Evolutionary conservation across 305 asterid genomes (phyloP).

Genomic region (Fraxinus angustifolia): DNA sequence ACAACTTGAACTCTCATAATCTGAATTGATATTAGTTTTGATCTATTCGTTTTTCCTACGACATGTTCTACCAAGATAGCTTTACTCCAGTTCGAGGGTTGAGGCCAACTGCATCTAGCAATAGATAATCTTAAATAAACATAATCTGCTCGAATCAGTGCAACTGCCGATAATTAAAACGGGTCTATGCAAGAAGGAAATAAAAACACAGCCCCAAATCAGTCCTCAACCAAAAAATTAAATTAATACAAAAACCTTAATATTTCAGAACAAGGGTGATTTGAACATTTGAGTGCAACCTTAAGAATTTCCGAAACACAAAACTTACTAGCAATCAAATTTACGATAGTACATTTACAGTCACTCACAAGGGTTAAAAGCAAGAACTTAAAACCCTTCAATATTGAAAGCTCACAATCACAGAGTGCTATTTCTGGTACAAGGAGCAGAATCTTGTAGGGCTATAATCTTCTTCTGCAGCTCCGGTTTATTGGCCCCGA

Average conservation of each 20-base stretch:
- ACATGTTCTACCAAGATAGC: not conserved
- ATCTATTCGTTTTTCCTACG: not conserved
- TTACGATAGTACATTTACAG: slow-evolving; percentile 21
- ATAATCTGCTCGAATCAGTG: not conserved
- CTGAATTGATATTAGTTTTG: not conserved
- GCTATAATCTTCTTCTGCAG: slow-evolving; percentile 74
- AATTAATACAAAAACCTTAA: not conserved
- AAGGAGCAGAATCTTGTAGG: slow-evolving; percentile 45
- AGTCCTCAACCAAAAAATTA: not conserved
- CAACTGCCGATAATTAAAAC: not conserved
- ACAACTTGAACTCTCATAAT: not conserved
- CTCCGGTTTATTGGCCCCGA: slow-evolving; percentile 95
- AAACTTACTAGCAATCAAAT: slow-evolving; percentile 11
- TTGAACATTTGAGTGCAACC: slow-evolving; percentile 11
- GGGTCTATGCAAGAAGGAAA: not conserved
- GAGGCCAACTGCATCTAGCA: not conserved
- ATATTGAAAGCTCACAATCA: slow-evolving; percentile 16
- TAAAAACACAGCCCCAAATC: not conserved
- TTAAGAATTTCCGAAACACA: slow-evolving; percentile 11
- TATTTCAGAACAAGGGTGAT: slow-evolving; percentile 1
- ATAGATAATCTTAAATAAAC: not conserved
- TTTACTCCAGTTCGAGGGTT: not conserved
- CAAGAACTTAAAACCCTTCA: not conserved
- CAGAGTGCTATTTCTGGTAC: slow-evolving; percentile 21
- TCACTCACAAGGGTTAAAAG: slow-evolving; percentile 11